A percentile compares a stretch with the other conserved stretches of the same genome.
Evolutionary conservation across 306 rosid genomes (phyloP).

Genomic region (Datisca glomerata): DNA sequence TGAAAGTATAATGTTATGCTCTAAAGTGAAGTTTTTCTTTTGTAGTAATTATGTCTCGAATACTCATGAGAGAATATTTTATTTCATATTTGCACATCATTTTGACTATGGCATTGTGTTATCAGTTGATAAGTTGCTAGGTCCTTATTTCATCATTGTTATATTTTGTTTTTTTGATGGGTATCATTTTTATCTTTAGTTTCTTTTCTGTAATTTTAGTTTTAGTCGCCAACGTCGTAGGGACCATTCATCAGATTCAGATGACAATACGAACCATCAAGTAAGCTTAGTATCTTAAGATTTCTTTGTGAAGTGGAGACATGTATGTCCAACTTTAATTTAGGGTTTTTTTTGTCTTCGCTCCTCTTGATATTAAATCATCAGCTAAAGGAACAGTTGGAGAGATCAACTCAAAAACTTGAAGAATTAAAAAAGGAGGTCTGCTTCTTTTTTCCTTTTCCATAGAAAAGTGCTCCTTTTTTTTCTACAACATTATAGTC

Average conservation of each 20-base stretch:
- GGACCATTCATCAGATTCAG: slow-evolving; percentile 45
- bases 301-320: slow-evolving; percentile 12
- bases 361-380: slow-evolving; percentile 9
- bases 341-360: not conserved
- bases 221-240: slow-evolving; percentile 18
- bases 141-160: no score
- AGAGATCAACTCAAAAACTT: slow-evolving; percentile 39
- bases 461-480: not conserved
- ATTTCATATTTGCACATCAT: no score
- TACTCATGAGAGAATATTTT: no score
- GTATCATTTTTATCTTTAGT: not conserved
- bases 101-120: no score
- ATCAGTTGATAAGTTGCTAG: no score
- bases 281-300: slow-evolving; percentile 20
- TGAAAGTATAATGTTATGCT: no score
- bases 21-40: no score
- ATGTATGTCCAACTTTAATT: not conserved
- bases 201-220: slow-evolving; percentile 33
- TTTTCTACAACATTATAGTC: not conserved
- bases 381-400: slow-evolving; percentile 52
- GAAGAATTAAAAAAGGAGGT: slow-evolving; percentile 71
- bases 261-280: slow-evolving; percentile 29
- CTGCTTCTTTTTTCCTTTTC: slow-evolving; percentile 10
- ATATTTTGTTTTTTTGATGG: not conserved
- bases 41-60: no score